These are phyloP conservation scores for Sordariomycetes sp. DNA, from an alignment of 2,329 filamentous ascomycete species.

Conservation along the genomic window DNA sequence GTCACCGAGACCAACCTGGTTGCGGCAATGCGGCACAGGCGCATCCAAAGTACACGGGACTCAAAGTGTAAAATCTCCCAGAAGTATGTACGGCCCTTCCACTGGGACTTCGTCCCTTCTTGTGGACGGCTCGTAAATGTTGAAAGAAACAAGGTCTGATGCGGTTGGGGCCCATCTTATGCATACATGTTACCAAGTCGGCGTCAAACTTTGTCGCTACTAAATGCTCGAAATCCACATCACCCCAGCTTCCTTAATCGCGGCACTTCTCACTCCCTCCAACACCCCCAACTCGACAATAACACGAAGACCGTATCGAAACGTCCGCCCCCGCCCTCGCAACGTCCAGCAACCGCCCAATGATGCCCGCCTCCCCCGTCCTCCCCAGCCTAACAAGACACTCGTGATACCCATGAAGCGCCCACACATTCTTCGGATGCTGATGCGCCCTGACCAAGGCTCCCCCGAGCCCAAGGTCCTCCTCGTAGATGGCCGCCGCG, in stretches of 20 bases:
- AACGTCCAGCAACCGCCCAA: constrained; percentile 30
- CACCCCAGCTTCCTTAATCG: not conserved
- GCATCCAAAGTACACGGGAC: too few relatives aligned
- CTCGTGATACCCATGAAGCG: constrained; percentile 60
- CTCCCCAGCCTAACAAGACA: constrained; percentile 44
- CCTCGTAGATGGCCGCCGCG: constrained; percentile 42
- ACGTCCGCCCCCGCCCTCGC: constrained; percentile 47
- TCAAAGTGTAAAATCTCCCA: too few relatives aligned
- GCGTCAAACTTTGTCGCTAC: too few relatives aligned
- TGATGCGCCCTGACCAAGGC: constrained; percentile 48
- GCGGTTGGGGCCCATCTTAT: too few relatives aligned
- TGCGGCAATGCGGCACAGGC: too few relatives aligned
- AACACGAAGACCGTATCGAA: constrained; percentile 41
- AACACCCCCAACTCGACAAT: constrained; percentile 19
- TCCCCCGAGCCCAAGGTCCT: constrained; percentile 47
- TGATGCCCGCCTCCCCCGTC: constrained; percentile 19
- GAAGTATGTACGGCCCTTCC: too few relatives aligned
- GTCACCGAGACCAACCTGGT: too few relatives aligned
- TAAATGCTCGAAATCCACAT: too few relatives aligned
- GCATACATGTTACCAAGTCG: too few relatives aligned
- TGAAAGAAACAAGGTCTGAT: too few relatives aligned
- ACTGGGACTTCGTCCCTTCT: too few relatives aligned
- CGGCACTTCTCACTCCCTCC: not conserved
- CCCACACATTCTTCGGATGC: constrained; percentile 66
- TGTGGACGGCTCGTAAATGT: too few relatives aligned